A percentile compares a stretch with the other conserved stretches of the same genome.
phyloP scores from a whole-genome alignment of 805 yeast species.

The Pachysolen tannophilus region DNA sequence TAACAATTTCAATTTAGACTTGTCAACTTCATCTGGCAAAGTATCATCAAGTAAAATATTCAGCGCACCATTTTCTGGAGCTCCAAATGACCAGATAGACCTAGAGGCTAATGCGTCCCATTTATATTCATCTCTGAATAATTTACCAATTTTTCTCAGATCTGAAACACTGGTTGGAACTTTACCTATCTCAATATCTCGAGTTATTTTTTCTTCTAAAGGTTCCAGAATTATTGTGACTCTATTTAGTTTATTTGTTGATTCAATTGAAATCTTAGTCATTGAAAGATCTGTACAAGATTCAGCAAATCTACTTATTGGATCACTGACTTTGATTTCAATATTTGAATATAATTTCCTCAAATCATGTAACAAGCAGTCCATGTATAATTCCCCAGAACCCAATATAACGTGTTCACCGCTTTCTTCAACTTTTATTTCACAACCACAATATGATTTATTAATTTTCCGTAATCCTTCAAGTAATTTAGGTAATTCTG shows the following conservation, averaged over 20 bases:
- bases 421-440: conserved; percentile 73
- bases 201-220: conserved; percentile 42
- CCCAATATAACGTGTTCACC: conserved; percentile 81
- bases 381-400: conserved; percentile 83
- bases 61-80: conserved; percentile 39
- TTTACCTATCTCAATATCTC: conserved; percentile 47
- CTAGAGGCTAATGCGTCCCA: conserved; percentile 86
- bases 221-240: conserved; percentile 78
- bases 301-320: conserved; percentile 74
- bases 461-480: conserved; percentile 60
- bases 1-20: conserved; percentile 31
- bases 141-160: conserved; percentile 38
- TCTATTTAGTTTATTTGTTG: conserved; percentile 45
- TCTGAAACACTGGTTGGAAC: conserved; percentile 26
- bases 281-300: conserved; percentile 60
- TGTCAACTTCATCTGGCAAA: conserved; percentile 61
- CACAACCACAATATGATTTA: conserved; percentile 57
- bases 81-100: conserved; percentile 73
- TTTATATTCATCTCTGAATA: conserved; percentile 45
- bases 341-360: conserved; percentile 55
- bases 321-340: conserved; percentile 77
- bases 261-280: conserved; percentile 54
- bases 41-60: conserved; percentile 66
- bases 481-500: conserved; percentile 66
- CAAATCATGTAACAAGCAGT: conserved; percentile 73